Conservation (phyloP, 192 early-diverging fungal species). For the Cetraspora pellucida region DNA sequence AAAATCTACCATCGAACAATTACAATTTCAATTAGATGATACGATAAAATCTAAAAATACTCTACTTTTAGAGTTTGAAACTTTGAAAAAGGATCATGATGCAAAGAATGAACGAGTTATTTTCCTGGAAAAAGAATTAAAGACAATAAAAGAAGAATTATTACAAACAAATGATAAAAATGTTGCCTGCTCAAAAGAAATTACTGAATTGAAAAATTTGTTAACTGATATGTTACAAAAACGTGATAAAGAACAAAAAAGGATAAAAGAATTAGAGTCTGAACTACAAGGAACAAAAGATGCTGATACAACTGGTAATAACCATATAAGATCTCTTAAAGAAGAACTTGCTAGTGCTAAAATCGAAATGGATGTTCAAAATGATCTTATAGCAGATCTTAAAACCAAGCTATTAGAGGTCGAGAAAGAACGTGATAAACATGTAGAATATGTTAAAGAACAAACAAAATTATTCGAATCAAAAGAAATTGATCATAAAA, state of each 20-base stretch:
- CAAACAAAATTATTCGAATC: slow-evolving; percentile 5
- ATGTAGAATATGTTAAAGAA: background rate
- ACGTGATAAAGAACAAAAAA: slow-evolving; percentile 18
- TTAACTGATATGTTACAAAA: background rate
- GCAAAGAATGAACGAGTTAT: background rate
- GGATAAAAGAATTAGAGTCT: background rate
- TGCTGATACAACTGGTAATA: background rate
- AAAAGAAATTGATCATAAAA: slow-evolving; percentile 4
- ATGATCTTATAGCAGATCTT: background rate
- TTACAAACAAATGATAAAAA: background rate
- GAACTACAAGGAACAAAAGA: background rate
- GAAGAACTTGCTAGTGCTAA: slow-evolving; percentile 5
- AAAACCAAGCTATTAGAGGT: background rate
- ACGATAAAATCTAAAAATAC: background rate
- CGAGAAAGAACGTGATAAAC: slow-evolving; percentile 10
- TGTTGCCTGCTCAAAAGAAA: background rate
- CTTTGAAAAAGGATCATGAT: background rate
- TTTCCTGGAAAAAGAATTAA: slow-evolving; percentile 2
- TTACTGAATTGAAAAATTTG: slow-evolving; percentile 4
- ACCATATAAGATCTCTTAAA: background rate
- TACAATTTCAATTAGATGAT: slow-evolving; percentile 2
- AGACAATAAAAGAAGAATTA: slow-evolving; percentile 1
- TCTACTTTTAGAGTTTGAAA: background rate
- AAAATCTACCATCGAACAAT: slow-evolving; percentile 6
- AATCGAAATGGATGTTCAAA: background rate